These are phyloP conservation scores for Coleophoma eucalyptorum DNA, from an alignment of 2,329 filamentous ascomycete species.

Conservation along the genomic window DNA sequence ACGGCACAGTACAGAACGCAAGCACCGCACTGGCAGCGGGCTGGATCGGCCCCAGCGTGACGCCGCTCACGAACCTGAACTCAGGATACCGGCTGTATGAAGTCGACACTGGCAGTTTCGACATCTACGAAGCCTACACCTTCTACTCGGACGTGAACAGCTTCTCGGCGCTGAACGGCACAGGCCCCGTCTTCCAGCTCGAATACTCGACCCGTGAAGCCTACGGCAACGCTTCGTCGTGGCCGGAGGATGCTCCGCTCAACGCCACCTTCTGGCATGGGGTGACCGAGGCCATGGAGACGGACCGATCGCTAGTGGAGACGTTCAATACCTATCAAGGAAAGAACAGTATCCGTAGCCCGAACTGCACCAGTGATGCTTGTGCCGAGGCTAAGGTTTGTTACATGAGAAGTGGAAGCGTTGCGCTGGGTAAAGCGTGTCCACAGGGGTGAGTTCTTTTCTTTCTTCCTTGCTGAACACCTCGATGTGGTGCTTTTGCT, in stretches of 20 bases:
- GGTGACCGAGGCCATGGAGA: conserved; percentile 54
- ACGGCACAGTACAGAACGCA: conserved; percentile 37
- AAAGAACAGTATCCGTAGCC: conserved; percentile 44
- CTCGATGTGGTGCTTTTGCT: no score
- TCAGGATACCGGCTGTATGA: conserved; percentile 49
- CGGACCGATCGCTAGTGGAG: conserved; percentile 41
- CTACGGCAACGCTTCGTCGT: conserved; percentile 38
- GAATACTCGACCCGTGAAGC: conserved; percentile 49
- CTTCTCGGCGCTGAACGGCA: conserved; percentile 32
- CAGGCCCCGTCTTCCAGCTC: conserved; percentile 42
- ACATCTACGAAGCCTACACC: conserved; percentile 49
- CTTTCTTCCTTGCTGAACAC: not conserved
- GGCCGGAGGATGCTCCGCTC: conserved; percentile 44
- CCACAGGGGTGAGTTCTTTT: conserved; percentile 32
- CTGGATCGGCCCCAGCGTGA: conserved; percentile 48
- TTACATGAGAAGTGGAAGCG: conserved; percentile 54
- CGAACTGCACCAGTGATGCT: conserved; percentile 45
- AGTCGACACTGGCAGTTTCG: conserved; percentile 49
- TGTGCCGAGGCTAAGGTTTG: conserved; percentile 53
- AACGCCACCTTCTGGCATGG: conserved; percentile 57
- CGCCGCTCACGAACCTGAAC: conserved; percentile 50
- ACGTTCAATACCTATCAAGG: conserved; percentile 48
- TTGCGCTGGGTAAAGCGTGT: conserved; percentile 45
- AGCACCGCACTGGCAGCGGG: conserved; percentile 41
- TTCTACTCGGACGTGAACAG: conserved; percentile 47